These are phyloP conservation scores for Brassica juncea DNA, from an alignment of 345 rosid species.

Conservation along the genomic window DNA sequence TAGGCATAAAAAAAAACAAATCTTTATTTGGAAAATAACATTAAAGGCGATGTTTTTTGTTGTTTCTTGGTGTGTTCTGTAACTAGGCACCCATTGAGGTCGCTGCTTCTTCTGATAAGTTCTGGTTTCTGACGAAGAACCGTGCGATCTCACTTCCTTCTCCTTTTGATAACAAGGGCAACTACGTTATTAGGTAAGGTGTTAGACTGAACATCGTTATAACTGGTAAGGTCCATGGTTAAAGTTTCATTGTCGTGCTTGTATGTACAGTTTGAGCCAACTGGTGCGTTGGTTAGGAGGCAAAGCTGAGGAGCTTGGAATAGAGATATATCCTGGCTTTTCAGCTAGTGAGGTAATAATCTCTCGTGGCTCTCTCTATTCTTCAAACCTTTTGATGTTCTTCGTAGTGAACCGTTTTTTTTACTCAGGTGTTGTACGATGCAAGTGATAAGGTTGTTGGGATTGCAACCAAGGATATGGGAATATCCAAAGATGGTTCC, in stretches of 20 bases:
- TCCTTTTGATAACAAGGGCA: slow-evolving; percentile 87
- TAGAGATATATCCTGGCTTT: slow-evolving; percentile 95
- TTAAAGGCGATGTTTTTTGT: background rate
- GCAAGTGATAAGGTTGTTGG: slow-evolving; percentile 68
- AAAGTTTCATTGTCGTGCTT: slow-evolving; percentile 5
- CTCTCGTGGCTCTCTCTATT: background rate
- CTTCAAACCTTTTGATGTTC: slow-evolving; percentile 19
- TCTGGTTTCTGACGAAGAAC: slow-evolving; percentile 77
- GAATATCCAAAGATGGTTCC: slow-evolving; percentile 87
- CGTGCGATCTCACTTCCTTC: slow-evolving; percentile 78
- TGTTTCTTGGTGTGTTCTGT: slow-evolving; percentile 19
- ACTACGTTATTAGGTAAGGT: slow-evolving; percentile 82
- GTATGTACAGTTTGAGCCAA: slow-evolving; percentile 73
- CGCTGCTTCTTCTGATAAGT: slow-evolving; percentile 87
- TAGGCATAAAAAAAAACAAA: background rate
- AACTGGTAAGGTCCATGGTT: background rate
- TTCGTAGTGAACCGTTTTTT: slow-evolving; percentile 11
- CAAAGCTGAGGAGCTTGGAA: slow-evolving; percentile 96
- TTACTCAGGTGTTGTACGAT: slow-evolving; percentile 67
- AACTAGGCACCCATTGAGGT: slow-evolving; percentile 74
- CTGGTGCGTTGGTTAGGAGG: slow-evolving; percentile 82
- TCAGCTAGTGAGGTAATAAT: slow-evolving; percentile 83
- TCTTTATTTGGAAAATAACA: background rate
- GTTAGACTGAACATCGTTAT: background rate
- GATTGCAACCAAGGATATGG: slow-evolving; percentile 94